Percentiles rank a stretch among this genome's conserved stretches.
Conservation (phyloP, 1,139 yeast species). For the Blastobotrys ciferrii region DNA sequence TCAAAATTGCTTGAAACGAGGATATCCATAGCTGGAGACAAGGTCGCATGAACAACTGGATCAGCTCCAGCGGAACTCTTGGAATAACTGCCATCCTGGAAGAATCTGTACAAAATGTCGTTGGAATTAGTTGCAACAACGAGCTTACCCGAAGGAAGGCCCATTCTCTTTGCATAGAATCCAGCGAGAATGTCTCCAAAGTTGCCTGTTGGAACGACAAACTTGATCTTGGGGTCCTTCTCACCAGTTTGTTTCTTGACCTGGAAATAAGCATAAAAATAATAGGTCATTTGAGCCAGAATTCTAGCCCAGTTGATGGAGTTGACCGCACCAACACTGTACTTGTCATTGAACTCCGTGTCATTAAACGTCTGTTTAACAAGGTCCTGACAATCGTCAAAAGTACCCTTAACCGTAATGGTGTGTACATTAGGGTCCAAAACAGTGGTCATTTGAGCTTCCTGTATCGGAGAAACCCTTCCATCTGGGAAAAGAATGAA, state of each 20-base stretch:
- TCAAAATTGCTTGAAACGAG: slow-evolving; percentile 93
- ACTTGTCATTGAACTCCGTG: slow-evolving; percentile 74
- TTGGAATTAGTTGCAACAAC: slow-evolving; percentile 95
- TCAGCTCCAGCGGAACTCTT: slow-evolving; percentile 43
- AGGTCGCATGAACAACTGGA: slow-evolving; percentile 77
- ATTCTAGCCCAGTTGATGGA: slow-evolving; percentile 99
- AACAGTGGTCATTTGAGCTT: slow-evolving; percentile 98
- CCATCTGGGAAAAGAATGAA: slow-evolving; percentile 96
- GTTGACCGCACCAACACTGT: slow-evolving; percentile 96
- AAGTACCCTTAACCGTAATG: slow-evolving; percentile 89
- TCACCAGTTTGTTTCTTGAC: slow-evolving; percentile 47
- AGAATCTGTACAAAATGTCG: slow-evolving; percentile 89
- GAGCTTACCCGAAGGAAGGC: slow-evolving; percentile 81
- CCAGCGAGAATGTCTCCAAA: slow-evolving; percentile 98
- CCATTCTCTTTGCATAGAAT: slow-evolving; percentile 91
- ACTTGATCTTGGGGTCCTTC: slow-evolving; percentile 49
- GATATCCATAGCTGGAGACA: slow-evolving; percentile 98
- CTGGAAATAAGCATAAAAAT: slow-evolving; percentile 87
- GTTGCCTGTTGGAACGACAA: slow-evolving; percentile 96
- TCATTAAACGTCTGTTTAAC: slow-evolving; percentile 94
- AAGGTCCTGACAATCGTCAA: slow-evolving; percentile 96
- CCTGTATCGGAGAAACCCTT: slow-evolving; percentile 95
- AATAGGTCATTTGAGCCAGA: slow-evolving; percentile 94
- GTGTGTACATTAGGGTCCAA: slow-evolving; percentile 91
- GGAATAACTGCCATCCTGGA: slow-evolving; percentile 80